Evolutionary conservation across 495 filamentous ascomycete species (phyloP).

Genomic region (Penicillium chermesinum): DNA sequence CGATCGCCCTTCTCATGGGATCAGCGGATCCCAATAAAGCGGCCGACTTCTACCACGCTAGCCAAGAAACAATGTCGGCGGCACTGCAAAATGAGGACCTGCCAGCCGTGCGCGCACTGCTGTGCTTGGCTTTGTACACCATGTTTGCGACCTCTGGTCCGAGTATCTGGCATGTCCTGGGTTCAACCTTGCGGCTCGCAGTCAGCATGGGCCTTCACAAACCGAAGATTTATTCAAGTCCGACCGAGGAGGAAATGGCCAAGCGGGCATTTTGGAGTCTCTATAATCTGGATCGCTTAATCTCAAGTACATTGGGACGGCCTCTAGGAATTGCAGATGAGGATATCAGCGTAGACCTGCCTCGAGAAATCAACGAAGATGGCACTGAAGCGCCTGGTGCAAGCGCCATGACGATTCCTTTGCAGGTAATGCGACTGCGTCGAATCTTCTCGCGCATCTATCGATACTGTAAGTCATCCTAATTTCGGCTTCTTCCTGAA

Average conservation of each 20-base stretch:
- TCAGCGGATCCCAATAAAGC: conserved; percentile 32
- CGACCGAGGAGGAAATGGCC: conserved; percentile 42
- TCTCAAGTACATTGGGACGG: conserved; percentile 45
- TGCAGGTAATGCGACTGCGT: conserved; percentile 45
- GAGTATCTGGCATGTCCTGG: conserved; percentile 51
- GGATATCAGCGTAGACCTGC: conserved; percentile 42
- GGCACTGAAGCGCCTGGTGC: conserved; percentile 36
- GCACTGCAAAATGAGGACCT: conserved; percentile 43
- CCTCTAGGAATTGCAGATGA: conserved; percentile 48
- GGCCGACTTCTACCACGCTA: conserved; percentile 37
- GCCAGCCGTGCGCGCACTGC: conserved; percentile 39
- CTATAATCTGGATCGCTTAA: conserved; percentile 48
- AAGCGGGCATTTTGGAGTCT: conserved; percentile 51
- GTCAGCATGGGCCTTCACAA: conserved; percentile 49
- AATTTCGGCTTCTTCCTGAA: no score
- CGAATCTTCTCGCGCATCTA: conserved; percentile 47
- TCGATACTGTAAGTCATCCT: conserved; percentile 34
- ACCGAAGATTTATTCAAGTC: conserved; percentile 28
- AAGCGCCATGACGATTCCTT: conserved; percentile 44
- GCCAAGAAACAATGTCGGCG: conserved; percentile 34
- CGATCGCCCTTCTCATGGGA: conserved; percentile 36
- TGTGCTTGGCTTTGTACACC: conserved; percentile 48
- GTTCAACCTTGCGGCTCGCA: conserved; percentile 42
- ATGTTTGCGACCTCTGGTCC: conserved; percentile 47
- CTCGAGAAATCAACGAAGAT: conserved; percentile 43